phyloP scores from a whole-genome alignment of 208 protist species.

The Acanthamoeba triangularis region DNA sequence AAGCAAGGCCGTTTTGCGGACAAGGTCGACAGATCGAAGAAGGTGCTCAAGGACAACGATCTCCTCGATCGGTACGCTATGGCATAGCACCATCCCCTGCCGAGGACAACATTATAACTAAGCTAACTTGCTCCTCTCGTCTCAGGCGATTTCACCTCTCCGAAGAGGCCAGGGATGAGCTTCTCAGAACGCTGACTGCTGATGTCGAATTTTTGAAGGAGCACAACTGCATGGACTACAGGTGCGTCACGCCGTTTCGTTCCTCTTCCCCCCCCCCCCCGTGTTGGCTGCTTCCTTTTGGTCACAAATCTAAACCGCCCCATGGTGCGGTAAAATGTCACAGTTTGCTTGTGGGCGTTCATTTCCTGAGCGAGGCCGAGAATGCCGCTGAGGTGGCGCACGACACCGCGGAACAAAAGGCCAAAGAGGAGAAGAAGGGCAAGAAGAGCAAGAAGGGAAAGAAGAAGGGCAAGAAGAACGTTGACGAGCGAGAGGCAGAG shows the following conservation, averaged over 20 bases:
- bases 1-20: slow-evolving; percentile 29
- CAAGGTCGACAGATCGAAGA: slow-evolving; percentile 44
- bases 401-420: not conserved
- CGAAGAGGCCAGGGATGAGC: not conserved
- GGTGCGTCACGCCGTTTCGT: not conserved
- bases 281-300: too few species aligned
- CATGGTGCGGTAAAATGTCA: too few species aligned
- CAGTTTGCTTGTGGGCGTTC: slow-evolving; percentile 64
- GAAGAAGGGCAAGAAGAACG: slow-evolving; percentile 12
- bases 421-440: slow-evolving; percentile 54
- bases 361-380: slow-evolving; percentile 12
- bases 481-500: not conserved
- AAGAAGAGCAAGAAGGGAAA: not conserved
- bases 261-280: not conserved
- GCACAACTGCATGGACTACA: slow-evolving; percentile 76
- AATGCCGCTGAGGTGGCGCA: not conserved
- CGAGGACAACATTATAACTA: not conserved
- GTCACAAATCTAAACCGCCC: too few species aligned
- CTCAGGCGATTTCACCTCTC: slow-evolving; percentile 23
- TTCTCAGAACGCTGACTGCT: not conserved
- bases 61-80: not conserved
- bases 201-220: slow-evolving; percentile 67
- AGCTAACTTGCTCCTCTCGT: not conserved
- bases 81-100: not conserved
- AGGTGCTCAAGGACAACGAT: slow-evolving; percentile 70